Conservation (phyloP, 305 asterid species). For the Fraxinus sp. region DNA sequence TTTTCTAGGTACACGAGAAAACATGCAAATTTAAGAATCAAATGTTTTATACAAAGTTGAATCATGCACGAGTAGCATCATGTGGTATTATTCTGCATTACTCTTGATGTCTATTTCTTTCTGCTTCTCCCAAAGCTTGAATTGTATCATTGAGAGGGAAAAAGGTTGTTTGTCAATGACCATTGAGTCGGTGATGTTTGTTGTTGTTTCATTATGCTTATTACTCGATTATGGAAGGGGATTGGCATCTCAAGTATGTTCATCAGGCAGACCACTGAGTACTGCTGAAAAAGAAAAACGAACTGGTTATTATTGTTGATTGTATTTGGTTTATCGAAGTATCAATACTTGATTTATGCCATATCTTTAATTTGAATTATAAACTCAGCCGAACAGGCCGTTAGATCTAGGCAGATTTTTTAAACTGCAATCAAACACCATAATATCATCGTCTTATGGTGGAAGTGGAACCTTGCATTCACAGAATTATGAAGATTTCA, state of each 20-base stretch:
- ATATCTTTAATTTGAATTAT: background rate
- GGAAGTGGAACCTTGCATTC: background rate
- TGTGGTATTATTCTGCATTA: background rate
- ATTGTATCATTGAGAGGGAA: background rate
- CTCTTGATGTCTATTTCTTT: background rate
- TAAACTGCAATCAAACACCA: background rate
- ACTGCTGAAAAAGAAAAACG: background rate
- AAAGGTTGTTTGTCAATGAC: background rate
- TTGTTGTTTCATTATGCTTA: background rate
- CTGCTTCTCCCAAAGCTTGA: background rate
- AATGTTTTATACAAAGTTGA: background rate
- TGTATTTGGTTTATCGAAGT: background rate
- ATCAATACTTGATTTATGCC: background rate
- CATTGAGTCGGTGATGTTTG: background rate
- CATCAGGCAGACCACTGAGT: background rate
- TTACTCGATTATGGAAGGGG: background rate
- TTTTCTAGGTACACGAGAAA: background rate
- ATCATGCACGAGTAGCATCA: background rate
- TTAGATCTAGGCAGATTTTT: background rate
- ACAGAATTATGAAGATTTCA: background rate
- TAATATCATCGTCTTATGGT: background rate
- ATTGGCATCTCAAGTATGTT: background rate
- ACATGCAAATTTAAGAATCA: background rate
- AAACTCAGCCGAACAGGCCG: background rate
- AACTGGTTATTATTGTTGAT: background rate